These are phyloP conservation scores for Dictyostelium brefeldianum DNA, from an alignment of 78 protist species.

Conservation along the genomic window DNA sequence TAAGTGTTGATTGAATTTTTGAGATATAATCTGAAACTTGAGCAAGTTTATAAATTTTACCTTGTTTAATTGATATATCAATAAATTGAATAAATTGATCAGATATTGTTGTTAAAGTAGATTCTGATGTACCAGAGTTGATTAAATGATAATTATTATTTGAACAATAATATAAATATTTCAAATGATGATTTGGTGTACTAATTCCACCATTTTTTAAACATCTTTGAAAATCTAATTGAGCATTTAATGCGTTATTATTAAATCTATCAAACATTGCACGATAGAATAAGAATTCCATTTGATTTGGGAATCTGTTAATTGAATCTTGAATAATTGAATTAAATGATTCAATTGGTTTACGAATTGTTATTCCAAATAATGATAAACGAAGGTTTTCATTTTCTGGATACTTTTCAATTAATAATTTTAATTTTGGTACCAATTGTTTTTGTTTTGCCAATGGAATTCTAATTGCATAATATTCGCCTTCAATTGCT, in stretches of 20 bases:
- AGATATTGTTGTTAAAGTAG: too few species aligned
- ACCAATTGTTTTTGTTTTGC: neutral
- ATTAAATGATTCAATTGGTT: neutral
- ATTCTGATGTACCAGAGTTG: too few species aligned
- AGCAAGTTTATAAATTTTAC: too few species aligned
- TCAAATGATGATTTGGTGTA: too few species aligned
- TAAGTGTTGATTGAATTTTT: too few species aligned
- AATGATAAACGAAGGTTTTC: neutral
- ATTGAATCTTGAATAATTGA: neutral
- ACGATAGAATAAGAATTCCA: slow-evolving; percentile 5
- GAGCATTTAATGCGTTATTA: neutral
- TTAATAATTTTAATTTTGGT: neutral
- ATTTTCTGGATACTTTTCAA: neutral
- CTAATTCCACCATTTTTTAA: too few species aligned
- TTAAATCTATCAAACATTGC: neutral
- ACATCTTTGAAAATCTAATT: neutral
- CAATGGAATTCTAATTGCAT: neutral
- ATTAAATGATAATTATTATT: too few species aligned
- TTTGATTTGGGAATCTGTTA: neutral
- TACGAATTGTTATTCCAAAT: neutral
- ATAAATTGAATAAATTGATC: too few species aligned
- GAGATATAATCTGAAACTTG: too few species aligned
- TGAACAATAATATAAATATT: too few species aligned
- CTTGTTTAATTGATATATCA: too few species aligned
- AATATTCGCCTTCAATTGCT: neutral